A percentile compares a stretch with the other conserved stretches of the same genome.
Evolutionary conservation across 2,329 filamentous ascomycete species (phyloP).

Genomic region (Parastagonospora avenae): DNA sequence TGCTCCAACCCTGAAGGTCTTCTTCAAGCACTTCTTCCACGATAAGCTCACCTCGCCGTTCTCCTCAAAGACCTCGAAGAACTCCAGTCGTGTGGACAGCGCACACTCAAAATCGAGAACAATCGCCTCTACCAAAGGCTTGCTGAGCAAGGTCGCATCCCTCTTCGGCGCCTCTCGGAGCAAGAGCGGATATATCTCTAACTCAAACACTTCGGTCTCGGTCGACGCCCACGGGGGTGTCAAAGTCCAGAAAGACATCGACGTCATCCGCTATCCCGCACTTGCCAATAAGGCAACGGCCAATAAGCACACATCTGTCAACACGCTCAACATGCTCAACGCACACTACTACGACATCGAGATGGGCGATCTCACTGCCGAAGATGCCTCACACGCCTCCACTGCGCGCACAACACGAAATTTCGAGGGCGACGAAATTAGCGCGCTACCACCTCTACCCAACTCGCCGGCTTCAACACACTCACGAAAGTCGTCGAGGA

Average conservation of each 20-base stretch:
- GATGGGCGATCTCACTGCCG: constrained; percentile 22
- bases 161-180: constrained; percentile 10
- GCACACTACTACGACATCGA: constrained; percentile 32
- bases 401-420: constrained; percentile 9
- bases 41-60: constrained; percentile 22
- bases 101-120: not conserved
- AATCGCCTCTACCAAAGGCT: not conserved
- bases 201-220: constrained; percentile 21
- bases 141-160: constrained; percentile 12
- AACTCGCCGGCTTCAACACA: constrained; percentile 8
- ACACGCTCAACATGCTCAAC: constrained; percentile 20
- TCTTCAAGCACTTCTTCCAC: constrained; percentile 38
- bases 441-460: constrained; percentile 26
- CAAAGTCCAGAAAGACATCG: constrained; percentile 20
- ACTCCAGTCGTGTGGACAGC: not conserved
- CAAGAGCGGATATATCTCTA: constrained; percentile 29
- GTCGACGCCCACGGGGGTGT: constrained; percentile 31
- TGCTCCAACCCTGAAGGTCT: constrained; percentile 38
- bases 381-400: constrained; percentile 11
- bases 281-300: not conserved
- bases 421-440: constrained; percentile 10
- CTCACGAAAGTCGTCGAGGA: constrained; percentile 4
- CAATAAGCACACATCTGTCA: constrained; percentile 9
- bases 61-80: constrained; percentile 3
- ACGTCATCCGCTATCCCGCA: constrained; percentile 14